Base-by-base conservation (phyloP, 345 rosid genomes). In the Citrus glauca region DNA sequence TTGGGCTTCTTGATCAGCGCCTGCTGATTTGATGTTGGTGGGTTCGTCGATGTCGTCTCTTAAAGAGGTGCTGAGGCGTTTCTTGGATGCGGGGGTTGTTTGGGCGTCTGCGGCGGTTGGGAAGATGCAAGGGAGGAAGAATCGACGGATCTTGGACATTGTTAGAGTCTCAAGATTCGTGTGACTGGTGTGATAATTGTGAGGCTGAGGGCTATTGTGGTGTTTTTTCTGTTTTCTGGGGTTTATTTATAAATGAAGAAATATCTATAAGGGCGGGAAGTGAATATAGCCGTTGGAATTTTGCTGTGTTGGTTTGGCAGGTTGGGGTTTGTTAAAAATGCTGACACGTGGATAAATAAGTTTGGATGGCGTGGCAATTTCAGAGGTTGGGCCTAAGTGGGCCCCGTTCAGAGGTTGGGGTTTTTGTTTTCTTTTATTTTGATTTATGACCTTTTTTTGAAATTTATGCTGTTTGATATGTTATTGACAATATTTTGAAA, bases 61-160 rank as follows among this genome's bases (percentile, higher is more conserved):
- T 7, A 92, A 88, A 42, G 98, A 92, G 77, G 94, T 85, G 81
- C 94, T 91, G 76, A 90, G 82, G 74, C 98, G 95, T 82, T 86
- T 93, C 90, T 87, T 90, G 84, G 81, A 33, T 74, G 79, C 19
- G 68, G 78, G 57, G 61, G 83, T 28, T 68, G 79, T 2, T 38
- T 80, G 6, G 60, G 79, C 13, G 79, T 68, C 30, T 78, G 87
- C 2, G 69, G 86, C 38, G 82, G 86, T 45, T 60, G 91, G 87
- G 77, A 83, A 68, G 89, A 90, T 72, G 61, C 98, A 91, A 27
- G 95, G 91, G 77, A 90, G 92, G 84, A 91, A 81, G 85, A 84
- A 80, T 61, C 92, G 94, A 85, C 97, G 87, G 91, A 88, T 87
- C 84, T 88, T 91, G 30, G 91, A 79, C 97, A 91, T 92, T 37